Evolutionary conservation across 1,284 basidiomycete species (phyloP).

Genomic region (Cryptococcus sp.): DNA sequence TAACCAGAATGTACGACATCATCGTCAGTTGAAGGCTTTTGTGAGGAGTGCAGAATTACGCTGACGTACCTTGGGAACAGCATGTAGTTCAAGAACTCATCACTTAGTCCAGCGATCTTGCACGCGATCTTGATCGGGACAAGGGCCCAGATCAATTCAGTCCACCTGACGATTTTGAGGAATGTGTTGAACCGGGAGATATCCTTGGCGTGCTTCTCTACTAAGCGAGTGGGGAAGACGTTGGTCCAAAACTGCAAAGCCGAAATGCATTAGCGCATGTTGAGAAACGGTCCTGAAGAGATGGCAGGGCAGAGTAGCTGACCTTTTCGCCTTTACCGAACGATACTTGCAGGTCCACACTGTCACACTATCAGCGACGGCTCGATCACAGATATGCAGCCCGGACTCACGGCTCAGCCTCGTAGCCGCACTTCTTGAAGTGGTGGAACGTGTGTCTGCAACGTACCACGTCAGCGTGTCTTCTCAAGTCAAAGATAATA

Average conservation of each 20-base stretch:
- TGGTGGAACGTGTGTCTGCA: slow-evolving; percentile 60
- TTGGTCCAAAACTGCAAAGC: slow-evolving; percentile 63
- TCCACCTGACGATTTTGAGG: slow-evolving; percentile 58
- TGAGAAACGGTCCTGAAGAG: not conserved
- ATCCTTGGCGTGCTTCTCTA: slow-evolving; percentile 58
- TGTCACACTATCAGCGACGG: slow-evolving; percentile 12
- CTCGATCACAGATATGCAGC: too few species aligned
- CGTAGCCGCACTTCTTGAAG: slow-evolving; percentile 61
- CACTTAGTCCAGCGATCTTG: slow-evolving; percentile 62
- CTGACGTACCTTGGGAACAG: slow-evolving; percentile 48
- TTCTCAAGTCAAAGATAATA: not conserved
- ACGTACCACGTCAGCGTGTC: not conserved
- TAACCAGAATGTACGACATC: not conserved
- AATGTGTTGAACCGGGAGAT: slow-evolving; percentile 64
- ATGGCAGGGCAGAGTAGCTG: slow-evolving; percentile 3
- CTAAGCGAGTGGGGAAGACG: slow-evolving; percentile 62
- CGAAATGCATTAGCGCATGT: not conserved
- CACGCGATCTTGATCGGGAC: slow-evolving; percentile 64
- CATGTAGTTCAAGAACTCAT: slow-evolving; percentile 55
- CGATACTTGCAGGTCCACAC: slow-evolving; percentile 65
- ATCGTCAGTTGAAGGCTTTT: not conserved
- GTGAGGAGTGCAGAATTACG: too few species aligned
- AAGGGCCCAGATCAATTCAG: slow-evolving; percentile 62
- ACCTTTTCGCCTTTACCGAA: slow-evolving; percentile 62
- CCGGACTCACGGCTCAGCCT: slow-evolving; percentile 52